These are phyloP conservation scores for Fusarium zealandicum DNA, from an alignment of 2,329 filamentous ascomycete species.

Conservation along the genomic window DNA sequence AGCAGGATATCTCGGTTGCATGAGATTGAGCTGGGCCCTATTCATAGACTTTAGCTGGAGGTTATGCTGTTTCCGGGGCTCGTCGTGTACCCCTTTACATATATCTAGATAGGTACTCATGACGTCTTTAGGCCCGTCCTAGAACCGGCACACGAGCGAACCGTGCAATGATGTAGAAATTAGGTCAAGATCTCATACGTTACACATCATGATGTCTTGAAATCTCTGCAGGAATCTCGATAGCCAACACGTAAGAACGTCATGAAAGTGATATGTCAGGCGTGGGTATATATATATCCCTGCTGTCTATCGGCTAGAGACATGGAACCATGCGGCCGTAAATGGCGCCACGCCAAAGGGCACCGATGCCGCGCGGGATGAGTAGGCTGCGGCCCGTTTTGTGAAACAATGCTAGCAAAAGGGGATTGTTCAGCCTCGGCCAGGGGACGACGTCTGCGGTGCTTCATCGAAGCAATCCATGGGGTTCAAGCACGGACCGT, in stretches of 20 bases:
- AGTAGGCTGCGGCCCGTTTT: slow-evolving; percentile 12
- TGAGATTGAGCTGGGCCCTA: background rate
- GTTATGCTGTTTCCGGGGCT: background rate
- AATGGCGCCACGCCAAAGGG: slow-evolving; percentile 9
- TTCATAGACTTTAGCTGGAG: background rate
- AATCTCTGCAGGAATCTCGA: background rate
- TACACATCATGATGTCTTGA: slow-evolving; percentile 2
- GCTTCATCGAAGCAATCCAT: background rate
- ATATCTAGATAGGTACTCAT: slow-evolving; percentile 12
- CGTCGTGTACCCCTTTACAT: slow-evolving; percentile 2
- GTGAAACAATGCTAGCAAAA: slow-evolving; percentile 11
- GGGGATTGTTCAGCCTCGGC: slow-evolving; percentile 1
- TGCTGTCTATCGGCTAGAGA: slow-evolving; percentile 9
- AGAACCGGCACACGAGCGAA: background rate
- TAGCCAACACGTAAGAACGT: slow-evolving; percentile 4
- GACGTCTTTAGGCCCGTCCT: background rate
- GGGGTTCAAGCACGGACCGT: slow-evolving; percentile 1
- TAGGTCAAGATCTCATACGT: slow-evolving; percentile 14
- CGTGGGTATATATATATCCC: slow-evolving; percentile 3
- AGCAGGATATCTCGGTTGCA: too few relatives aligned
- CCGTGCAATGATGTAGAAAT: slow-evolving; percentile 1
- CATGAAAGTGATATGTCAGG: slow-evolving; percentile 24
- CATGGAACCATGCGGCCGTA: slow-evolving; percentile 1
- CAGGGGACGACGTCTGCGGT: slow-evolving; percentile 1
- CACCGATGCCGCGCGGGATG: background rate